Evolutionary conservation across 768 basidiomycete genomes (phyloP), one percentile per base, ranked within the genome.

Genomic region (Botryobasidium botryosum): DNA sequence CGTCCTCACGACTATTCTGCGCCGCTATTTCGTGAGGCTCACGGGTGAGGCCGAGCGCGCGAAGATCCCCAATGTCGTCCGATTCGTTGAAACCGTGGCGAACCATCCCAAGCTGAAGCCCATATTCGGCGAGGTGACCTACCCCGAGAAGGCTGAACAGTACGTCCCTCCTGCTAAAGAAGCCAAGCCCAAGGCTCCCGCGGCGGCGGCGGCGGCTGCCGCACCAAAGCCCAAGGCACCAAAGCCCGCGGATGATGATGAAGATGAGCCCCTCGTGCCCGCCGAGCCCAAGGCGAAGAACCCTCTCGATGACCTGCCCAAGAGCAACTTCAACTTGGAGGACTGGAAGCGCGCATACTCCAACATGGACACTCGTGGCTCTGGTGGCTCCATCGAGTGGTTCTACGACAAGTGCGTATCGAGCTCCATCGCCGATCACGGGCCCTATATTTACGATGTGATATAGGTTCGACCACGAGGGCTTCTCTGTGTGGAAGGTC

Each of bases 331-430:
- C 64, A 87, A 87, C 68, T 75, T 88, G 46, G 83, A 92, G 62
- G 88, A 96, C 64, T 94, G 87, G 88, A 96, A 96, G 63, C 79
- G 86, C 36, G 80, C 83, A 35, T 99, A 97, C 70, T 94, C 90
- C 56, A 97, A 96, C 79, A 78, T 80, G 62, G 90, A 96, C n/a
- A 96, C 91, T 31, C 77, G 83, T 44, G 86, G 83, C 29, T 53
- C 80, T 15, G 75, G 62, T 35, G 90, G 84, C 51, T 62, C 87
- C 41, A 56, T 99, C 31, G 87, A 94, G 62, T 97, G 92, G 94
- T 80, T 99, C 75, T 91, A 94, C 69, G 61, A 87, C 62, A 78
- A 94, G 86, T 91, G 54, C 46, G 81, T 66, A 1, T 28, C 29
- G 12, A 20, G 42, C 23, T 40, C 15, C 18, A 38, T 12, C 12